Base-by-base conservation (phyloP, 495 filamentous ascomycete species). In the Saxophila tyrrhenica region DNA sequence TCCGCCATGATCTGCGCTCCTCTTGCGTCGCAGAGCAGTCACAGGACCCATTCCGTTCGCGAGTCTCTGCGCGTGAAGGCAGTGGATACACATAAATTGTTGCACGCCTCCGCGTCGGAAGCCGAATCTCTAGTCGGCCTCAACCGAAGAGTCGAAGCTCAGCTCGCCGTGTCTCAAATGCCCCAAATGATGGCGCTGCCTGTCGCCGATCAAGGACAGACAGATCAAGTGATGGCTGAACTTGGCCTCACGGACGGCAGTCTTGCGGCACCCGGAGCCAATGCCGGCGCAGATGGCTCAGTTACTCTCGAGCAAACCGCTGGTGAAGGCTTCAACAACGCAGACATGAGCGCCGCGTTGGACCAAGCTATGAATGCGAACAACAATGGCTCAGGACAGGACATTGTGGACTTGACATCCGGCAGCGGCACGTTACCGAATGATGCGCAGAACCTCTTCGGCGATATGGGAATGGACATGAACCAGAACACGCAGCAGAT, bases 51-150 rank as follows among this genome's bases (percentile, higher is more conserved):
- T 69, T 76, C 54, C 67, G 75, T 94, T 9, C 79, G 80, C n/a
- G 81, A 86, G n/a, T 80, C 79, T n/a, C 73, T 95, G 13, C 78
- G 78, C 43, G 64, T 73, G 2, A 75, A 80, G 47, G 79, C 80
- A 16, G 78, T 84, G 8, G 75, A 82, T 48, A 75, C 78, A 19
- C 75, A 73, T 20, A 76, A 72, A 19, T 64, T 85, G 0, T 76
- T 82, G 10, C 80, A 82, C 54, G 72, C 71, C 25, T 81, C 90
- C 48, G 70, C 74, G 5, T 50, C 70, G 0, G 71, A 78, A 42
- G 87, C 87, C 0, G 81, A 87, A 59, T 73, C 80, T 1, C 71
- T 89, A n/a, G 82, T 94, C 1, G 80, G 89, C 2, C 73, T 95
- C 20, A 76, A 80, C 64, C 75, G 86, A 1, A 78, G 84, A 19